Percentiles rank a stretch among this genome's conserved stretches.
Evolutionary conservation across 352 stramenopile genomes (phyloP).

Genomic region (Blastocystis sp.): DNA sequence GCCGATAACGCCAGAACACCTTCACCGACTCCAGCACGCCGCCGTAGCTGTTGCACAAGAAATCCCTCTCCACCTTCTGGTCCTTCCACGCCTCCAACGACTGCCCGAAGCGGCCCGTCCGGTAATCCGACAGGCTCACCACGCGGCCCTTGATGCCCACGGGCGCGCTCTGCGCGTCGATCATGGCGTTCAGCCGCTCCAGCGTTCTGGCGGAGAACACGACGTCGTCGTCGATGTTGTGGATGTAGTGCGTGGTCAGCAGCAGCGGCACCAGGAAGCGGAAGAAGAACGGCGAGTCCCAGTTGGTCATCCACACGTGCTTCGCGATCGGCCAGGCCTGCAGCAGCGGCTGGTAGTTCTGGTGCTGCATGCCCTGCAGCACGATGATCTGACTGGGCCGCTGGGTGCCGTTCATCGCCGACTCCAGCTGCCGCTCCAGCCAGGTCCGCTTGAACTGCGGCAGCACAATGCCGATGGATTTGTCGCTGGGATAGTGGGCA

Average conservation of each 20-base stretch:
- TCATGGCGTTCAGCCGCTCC: background rate
- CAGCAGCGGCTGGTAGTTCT: background rate
- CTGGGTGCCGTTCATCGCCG: background rate
- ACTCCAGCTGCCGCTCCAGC: background rate
- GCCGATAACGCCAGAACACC: background rate
- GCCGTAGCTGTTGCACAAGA: background rate
- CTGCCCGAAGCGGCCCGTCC: background rate
- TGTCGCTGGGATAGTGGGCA: background rate
- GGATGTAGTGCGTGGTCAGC: background rate
- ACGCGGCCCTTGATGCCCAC: background rate
- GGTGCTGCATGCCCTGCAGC: background rate
- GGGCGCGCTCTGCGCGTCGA: background rate
- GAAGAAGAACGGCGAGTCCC: background rate
- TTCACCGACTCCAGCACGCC: background rate
- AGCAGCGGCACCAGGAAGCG: background rate
- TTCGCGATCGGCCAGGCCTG: background rate
- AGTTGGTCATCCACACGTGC: background rate
- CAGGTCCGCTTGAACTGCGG: constrained; percentile 33
- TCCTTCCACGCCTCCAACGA: background rate
- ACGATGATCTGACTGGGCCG: background rate
- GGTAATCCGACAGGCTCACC: background rate
- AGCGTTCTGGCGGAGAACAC: background rate
- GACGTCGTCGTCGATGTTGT: background rate
- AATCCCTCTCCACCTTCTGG: background rate
- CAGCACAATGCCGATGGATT: background rate